phyloP scores from a whole-genome alignment of 495 filamentous ascomycete species.

The Xylaria venustula region DNA sequence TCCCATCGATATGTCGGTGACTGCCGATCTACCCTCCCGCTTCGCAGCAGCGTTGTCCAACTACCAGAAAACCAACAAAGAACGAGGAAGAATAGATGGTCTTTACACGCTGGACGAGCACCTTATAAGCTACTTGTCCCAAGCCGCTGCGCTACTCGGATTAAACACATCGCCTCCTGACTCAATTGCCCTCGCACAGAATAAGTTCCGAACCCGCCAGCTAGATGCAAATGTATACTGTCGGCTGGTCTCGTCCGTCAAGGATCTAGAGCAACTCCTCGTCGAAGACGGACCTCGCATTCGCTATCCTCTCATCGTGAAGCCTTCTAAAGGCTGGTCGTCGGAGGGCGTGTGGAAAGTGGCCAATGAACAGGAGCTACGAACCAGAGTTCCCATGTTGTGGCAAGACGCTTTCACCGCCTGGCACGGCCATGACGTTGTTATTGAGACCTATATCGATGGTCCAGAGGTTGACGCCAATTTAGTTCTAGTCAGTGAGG shows the following conservation, averaged over 20 bases:
- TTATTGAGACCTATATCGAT: conserved; percentile 30
- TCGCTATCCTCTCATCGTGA: conserved; percentile 38
- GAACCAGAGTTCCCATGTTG: conserved; percentile 15
- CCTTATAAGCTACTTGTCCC: conserved; percentile 16
- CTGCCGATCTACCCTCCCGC: conserved; percentile 13
- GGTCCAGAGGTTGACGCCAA: conserved; percentile 49
- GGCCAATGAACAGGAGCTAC: conserved; percentile 23
- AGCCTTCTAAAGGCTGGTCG: conserved; percentile 36
- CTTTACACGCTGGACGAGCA: conserved; percentile 28
- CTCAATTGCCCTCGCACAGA: conserved; percentile 19
- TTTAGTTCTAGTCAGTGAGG: conserved; percentile 37
- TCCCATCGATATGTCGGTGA: conserved; percentile 23
- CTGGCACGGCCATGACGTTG: conserved; percentile 18
- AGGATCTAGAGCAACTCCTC: not conserved
- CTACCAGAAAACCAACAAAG: conserved; percentile 1
- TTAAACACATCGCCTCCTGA: conserved; percentile 13
- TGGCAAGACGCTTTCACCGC: conserved; percentile 18
- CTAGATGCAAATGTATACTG: conserved; percentile 14
- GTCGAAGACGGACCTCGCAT: conserved; percentile 1
- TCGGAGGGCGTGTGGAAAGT: conserved; percentile 38
- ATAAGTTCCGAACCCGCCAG: conserved; percentile 20
- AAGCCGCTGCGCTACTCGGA: conserved; percentile 17
- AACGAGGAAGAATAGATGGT: conserved; percentile 19
- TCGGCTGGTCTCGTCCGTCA: not conserved
- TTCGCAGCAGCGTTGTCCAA: conserved; percentile 19